Base-by-base conservation (phyloP, 2,329 filamentous ascomycete species). In the Plectosphaerella sp. region DNA sequence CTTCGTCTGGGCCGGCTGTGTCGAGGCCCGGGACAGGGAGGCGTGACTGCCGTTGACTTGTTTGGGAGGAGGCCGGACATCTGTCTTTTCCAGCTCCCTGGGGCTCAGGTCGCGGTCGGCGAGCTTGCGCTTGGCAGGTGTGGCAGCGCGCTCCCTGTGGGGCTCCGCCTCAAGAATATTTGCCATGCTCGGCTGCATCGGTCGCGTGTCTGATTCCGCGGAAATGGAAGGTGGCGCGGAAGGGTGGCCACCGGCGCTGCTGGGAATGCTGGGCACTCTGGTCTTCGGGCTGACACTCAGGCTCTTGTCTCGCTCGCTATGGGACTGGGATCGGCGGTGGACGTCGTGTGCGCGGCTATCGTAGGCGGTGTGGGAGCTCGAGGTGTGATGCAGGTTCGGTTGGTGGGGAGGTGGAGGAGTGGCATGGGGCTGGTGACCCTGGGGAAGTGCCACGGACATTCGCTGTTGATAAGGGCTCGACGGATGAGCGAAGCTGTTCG, bases 221-320 rank as follows among this genome's bases (percentile, higher is more conserved):
- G 28, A 33, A 12, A 43, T 24, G 9, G 39, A 42, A 11, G 48
- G 18, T 7, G 37, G 48, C 18, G 39, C 48, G 8, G 39, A 42
- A 5, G 48, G 48, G 14, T 52, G 52, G 3, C 54, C 53, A n/a
- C 73, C 71, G 45, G 70, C 61, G 60, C 67, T 76, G 63, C 68
- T 77, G 53, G 72, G 72, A 37, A 82, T 63, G 59, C 77, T 82
- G 39, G 77, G 72, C 15, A 86, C 72, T 57, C 80, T 77, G 36
- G 88, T 91, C 70, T 90, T 91, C 28, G 90, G 89, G 65, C 88
- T 93, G 48, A 93, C 83, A 62, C 88, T 92, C 50, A 87, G 67
- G 64, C 86, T 89, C 48, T 80, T 75, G 55, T 89, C 88, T 61
- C 87, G 80, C 51, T 90, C 86, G 57, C 77, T 77, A 47, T 77